phyloP scores from a whole-genome alignment of 2,329 filamentous ascomycete genomes.

The Immersiporthe knoxdaviesiana region DNA sequence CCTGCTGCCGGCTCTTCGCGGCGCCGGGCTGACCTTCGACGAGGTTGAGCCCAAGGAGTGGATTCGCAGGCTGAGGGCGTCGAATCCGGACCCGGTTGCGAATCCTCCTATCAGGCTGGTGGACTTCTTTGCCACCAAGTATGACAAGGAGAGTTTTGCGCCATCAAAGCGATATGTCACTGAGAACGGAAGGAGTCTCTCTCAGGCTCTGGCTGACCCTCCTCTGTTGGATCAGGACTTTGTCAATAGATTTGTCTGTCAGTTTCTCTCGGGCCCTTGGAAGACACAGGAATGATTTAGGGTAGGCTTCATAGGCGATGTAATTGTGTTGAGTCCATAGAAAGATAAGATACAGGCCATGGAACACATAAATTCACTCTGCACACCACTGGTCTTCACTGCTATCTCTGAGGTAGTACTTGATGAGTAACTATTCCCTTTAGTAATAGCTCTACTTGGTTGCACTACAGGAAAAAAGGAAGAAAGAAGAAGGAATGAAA shows the following conservation, averaged over 20 bases:
- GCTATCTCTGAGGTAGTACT: too few species aligned
- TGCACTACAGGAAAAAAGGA: too few species aligned
- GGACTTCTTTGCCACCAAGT: slow-evolving; percentile 56
- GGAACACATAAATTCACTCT: too few species aligned
- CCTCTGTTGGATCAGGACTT: slow-evolving; percentile 38
- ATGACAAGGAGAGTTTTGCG: slow-evolving; percentile 50
- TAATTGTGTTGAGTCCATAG: too few species aligned
- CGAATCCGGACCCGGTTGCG: slow-evolving; percentile 46
- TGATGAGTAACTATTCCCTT: too few species aligned
- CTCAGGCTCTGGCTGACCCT: slow-evolving; percentile 46
- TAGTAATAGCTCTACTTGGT: too few species aligned
- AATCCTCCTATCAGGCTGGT: slow-evolving; percentile 58
- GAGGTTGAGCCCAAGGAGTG: slow-evolving; percentile 48
- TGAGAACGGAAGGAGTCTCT: slow-evolving; percentile 45
- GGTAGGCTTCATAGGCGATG: too few species aligned
- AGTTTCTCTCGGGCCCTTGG: slow-evolving; percentile 45
- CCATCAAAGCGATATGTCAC: slow-evolving; percentile 47
- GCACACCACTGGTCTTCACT: too few species aligned
- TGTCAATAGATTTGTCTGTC: slow-evolving; percentile 44
- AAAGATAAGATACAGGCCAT: too few species aligned
- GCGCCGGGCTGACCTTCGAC: slow-evolving; percentile 49
- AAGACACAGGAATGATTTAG: slow-evolving; percentile 16
- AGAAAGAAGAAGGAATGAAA: too few species aligned
- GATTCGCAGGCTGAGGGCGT: slow-evolving; percentile 47
- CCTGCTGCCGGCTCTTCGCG: slow-evolving; percentile 51